Conservation (phyloP, 768 basidiomycete genomes). For the Imleria badia region DNA sequence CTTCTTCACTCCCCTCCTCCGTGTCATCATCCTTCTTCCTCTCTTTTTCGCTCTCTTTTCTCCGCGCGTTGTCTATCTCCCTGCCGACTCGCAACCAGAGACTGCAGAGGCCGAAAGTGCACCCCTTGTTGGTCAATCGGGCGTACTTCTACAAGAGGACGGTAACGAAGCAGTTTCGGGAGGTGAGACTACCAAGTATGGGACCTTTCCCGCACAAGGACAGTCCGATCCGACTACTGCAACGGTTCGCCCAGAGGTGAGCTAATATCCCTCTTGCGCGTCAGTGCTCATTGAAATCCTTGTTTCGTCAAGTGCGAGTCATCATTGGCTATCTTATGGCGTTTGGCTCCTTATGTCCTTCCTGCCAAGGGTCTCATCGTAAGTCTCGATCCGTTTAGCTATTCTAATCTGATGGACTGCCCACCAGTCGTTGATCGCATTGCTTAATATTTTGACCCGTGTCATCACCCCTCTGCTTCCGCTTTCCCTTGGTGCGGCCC, state of each 20-base stretch:
- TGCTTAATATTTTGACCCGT: conserved; percentile 72
- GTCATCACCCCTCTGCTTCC: conserved; percentile 76
- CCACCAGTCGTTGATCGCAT: conserved; percentile 59
- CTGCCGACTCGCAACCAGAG: conserved; percentile 20
- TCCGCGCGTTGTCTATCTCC: conserved; percentile 64
- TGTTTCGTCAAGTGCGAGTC: conserved; percentile 10
- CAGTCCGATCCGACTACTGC: conserved; percentile 7
- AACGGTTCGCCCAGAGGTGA: conserved; percentile 9
- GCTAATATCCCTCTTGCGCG: not conserved
- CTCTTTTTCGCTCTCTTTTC: conserved; percentile 59
- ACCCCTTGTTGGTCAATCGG: conserved; percentile 38
- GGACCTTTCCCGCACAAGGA: conserved; percentile 54
- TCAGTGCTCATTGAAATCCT: not conserved
- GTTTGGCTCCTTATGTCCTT: conserved; percentile 18
- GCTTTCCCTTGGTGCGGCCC: conserved; percentile 55
- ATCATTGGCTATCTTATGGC: conserved; percentile 15
- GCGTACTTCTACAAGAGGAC: conserved; percentile 56
- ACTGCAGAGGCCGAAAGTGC: conserved; percentile 21
- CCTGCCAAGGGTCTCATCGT: conserved; percentile 27
- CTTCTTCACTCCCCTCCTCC: conserved; percentile 58
- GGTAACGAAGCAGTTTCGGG: conserved; percentile 35
- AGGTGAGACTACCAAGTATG: conserved; percentile 59
- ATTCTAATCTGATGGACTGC: conserved; percentile 1
- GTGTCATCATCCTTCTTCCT: conserved; percentile 59
- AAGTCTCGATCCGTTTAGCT: conserved; percentile 1